These are phyloP conservation scores for Fomitopsis betulina DNA, from an alignment of 1,284 basidiomycete species.

Conservation along the genomic window DNA sequence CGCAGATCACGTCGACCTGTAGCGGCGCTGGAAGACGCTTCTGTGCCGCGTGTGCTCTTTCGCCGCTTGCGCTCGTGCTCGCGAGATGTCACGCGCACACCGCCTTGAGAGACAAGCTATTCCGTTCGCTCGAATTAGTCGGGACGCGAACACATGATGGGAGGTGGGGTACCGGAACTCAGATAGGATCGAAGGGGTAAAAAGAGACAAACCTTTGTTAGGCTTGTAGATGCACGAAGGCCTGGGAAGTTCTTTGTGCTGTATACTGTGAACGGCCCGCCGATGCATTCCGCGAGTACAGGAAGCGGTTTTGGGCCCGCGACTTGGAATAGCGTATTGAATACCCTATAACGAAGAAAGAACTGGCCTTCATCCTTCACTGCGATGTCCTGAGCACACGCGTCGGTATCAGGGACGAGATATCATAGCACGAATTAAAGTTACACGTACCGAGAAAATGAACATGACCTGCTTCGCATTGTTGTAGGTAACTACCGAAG, in stretches of 20 bases:
- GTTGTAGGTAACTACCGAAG: constrained; percentile 52
- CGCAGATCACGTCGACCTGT: not conserved
- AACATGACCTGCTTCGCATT: constrained; percentile 62
- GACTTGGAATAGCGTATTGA: constrained; percentile 17
- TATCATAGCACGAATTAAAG: not conserved
- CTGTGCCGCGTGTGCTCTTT: constrained; percentile 2
- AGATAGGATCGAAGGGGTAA: too few relatives aligned
- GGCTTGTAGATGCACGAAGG: constrained; percentile 62
- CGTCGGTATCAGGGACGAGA: not conserved
- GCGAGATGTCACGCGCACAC: constrained; percentile 10
- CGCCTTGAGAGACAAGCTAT: constrained; percentile 9
- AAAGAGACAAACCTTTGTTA: constrained; percentile 55
- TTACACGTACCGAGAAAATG: constrained; percentile 56
- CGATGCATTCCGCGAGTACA: constrained; percentile 70
- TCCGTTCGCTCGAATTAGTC: not conserved
- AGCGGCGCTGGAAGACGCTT: not conserved
- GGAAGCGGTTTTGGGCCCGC: constrained; percentile 30
- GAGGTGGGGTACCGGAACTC: too few relatives aligned
- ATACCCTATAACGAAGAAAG: constrained; percentile 21
- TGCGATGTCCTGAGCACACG: constrained; percentile 20
- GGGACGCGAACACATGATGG: not conserved
- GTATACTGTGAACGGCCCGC: constrained; percentile 64
- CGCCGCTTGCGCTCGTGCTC: constrained; percentile 14
- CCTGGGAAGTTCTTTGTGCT: constrained; percentile 81
- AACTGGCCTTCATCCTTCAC: constrained; percentile 23